These are phyloP conservation scores for Strobilomyces confusus DNA, from an alignment of 768 basidiomycete genomes.

Conservation along the genomic window DNA sequence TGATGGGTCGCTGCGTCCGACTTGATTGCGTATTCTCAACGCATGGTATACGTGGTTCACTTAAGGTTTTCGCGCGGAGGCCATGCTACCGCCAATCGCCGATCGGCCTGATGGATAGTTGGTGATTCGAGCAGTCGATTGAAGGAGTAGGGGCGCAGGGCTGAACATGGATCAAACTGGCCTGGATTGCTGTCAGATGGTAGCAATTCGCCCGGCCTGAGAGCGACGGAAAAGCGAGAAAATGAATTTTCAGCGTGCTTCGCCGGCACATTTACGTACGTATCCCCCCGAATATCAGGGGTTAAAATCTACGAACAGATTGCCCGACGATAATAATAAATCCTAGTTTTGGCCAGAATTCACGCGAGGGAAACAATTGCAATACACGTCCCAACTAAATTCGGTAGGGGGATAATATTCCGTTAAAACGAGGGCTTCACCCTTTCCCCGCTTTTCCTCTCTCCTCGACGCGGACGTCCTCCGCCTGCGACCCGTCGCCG, in stretches of 20 bases:
- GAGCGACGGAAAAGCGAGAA: constrained; percentile 25
- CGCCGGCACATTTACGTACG: constrained; percentile 53
- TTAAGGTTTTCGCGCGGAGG: constrained; percentile 19
- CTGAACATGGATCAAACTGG: neutral
- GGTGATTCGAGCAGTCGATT: neutral
- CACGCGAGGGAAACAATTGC: constrained; percentile 65
- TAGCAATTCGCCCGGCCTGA: constrained; percentile 23
- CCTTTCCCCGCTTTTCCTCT: constrained; percentile 61
- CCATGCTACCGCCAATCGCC: constrained; percentile 29
- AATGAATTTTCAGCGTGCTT: constrained; percentile 35
- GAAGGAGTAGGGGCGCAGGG: neutral
- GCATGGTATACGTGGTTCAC: constrained; percentile 4
- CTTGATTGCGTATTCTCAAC: neutral
- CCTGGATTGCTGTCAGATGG: constrained; percentile 12
- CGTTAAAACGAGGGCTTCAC: constrained; percentile 71
- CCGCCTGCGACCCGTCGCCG: constrained; percentile 15
- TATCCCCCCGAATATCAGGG: constrained; percentile 55
- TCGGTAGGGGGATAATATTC: constrained; percentile 63
- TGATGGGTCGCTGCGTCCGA: neutral
- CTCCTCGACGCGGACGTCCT: constrained; percentile 37
- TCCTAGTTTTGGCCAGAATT: constrained; percentile 52
- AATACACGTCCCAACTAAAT: constrained; percentile 63
- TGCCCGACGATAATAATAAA: constrained; percentile 55
- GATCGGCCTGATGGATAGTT: constrained; percentile 9
- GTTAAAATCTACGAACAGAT: constrained; percentile 48